Evolutionary conservation across 2,329 filamentous ascomycete genomes (phyloP), one percentile per base, ranked within the genome.

Genomic region (Alternaria burnsii): DNA sequence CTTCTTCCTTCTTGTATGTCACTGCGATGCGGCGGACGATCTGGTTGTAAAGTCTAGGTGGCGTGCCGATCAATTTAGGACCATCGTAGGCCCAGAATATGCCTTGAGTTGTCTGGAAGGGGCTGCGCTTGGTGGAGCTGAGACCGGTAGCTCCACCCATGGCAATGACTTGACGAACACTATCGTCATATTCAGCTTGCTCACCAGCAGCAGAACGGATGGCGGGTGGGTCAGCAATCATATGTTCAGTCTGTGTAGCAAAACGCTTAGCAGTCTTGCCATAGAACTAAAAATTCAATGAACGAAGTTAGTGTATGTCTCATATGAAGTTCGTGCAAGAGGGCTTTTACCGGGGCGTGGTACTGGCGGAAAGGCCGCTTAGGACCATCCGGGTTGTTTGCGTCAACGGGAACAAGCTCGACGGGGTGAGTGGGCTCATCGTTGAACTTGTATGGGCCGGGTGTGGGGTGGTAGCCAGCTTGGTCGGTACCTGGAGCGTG

Each of bases 351-450:
- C 28, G 70, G 70, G 6, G 52, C 68, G 20, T 64, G 58, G 34
- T 71, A 71, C 14, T 68, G 41, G 5, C 65, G 62, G 36, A 66
- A 61, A 2, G 66, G 59, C 38, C 47, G 53, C 57, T 58, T 64
- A 6, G 67, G 67, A 10, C 69, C 69, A 40, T 62, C 59, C 12
- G 70, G 70, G 38, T 72, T 55, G 51, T 72, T 72, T 20, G 62
- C 53, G 22, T 72, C 66, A 2, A 65, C 59, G 4, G 70, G 70
- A n/a, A 70, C 54, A 8, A 72, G 51, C 2, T 52, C 50, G 16
- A 72, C 64, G 2, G 70, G 69, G 50, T 72, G 66, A 3, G 70
- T 72, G 18, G 70, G 70, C 40, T 72, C 70, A 41, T 71, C 70
- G 40, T 67, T 55, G 47, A 72, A 72, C 26, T 57, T 69, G 56